Conservation (phyloP, 2,329 filamentous ascomycete genomes). For the Ophiocordyceps camponoti-rufipedis region DNA sequence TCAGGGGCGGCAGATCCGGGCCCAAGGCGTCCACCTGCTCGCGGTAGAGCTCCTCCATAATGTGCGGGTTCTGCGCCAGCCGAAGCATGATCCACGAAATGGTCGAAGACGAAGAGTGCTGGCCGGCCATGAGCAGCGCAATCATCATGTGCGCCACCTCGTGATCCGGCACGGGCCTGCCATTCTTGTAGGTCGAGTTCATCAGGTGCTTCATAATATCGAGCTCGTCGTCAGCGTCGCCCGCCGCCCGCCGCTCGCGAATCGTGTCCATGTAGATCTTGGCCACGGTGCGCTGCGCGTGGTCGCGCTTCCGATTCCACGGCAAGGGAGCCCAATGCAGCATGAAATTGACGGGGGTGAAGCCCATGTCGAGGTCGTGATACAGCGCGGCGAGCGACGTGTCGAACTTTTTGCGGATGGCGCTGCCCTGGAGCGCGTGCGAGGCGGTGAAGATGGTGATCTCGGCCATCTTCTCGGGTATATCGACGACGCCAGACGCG, state of each 20-base stretch:
- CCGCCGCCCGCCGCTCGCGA: slow-evolving; percentile 41
- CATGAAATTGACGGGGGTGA: slow-evolving; percentile 79
- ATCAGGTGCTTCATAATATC: slow-evolving; percentile 90
- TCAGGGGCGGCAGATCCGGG: slow-evolving; percentile 53
- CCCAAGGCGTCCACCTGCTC: slow-evolving; percentile 66
- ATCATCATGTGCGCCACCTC: slow-evolving; percentile 92
- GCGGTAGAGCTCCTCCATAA: slow-evolving; percentile 63
- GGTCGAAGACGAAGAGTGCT: slow-evolving; percentile 75
- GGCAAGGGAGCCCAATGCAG: slow-evolving; percentile 76
- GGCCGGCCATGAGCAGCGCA: slow-evolving; percentile 77
- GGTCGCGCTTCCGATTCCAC: slow-evolving; percentile 70
- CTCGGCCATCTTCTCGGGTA: slow-evolving; percentile 61
- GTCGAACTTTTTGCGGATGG: slow-evolving; percentile 66
- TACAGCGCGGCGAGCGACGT: slow-evolving; percentile 65
- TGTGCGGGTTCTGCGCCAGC: slow-evolving; percentile 57
- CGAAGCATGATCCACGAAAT: slow-evolving; percentile 72
- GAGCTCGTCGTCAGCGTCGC: slow-evolving; percentile 29
- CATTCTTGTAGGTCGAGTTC: slow-evolving; percentile 72
- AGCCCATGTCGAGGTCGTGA: slow-evolving; percentile 81
- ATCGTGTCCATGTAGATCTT: slow-evolving; percentile 73
- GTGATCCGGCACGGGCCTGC: slow-evolving; percentile 57
- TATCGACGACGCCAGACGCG: slow-evolving; percentile 48
- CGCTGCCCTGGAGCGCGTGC: slow-evolving; percentile 67
- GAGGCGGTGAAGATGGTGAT: slow-evolving; percentile 84
- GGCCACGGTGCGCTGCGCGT: slow-evolving; percentile 63